Conservation (phyloP, 1,139 yeast species). For the Blastobotrys buckinghamii region DNA sequence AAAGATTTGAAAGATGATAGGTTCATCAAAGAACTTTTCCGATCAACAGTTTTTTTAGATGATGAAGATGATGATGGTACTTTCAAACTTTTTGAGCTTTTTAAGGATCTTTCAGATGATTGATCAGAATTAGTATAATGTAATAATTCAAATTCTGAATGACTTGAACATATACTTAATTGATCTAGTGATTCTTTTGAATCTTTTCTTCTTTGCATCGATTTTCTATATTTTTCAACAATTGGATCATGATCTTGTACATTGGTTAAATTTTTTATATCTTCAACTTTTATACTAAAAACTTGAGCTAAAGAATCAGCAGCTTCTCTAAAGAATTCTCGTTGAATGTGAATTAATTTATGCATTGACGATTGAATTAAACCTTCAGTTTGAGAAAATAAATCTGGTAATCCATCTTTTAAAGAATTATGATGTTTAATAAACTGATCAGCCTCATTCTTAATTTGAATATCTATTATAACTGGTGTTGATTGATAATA, state of each 20-base stretch:
- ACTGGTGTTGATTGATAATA: not conserved
- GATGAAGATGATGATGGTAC: not conserved
- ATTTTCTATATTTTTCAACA: conserved; percentile 9
- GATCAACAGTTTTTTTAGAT: not conserved
- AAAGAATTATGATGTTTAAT: conserved; percentile 24
- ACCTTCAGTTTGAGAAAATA: conserved; percentile 23
- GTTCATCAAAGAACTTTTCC: conserved; percentile 4
- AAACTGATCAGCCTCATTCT: conserved; percentile 22
- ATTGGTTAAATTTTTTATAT: conserved; percentile 14
- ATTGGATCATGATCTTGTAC: conserved; percentile 19
- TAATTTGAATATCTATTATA: conserved; percentile 5
- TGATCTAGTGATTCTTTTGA: conserved; percentile 1
- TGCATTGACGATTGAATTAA: conserved; percentile 22
- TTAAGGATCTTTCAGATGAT: not conserved
- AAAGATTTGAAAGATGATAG: not conserved
- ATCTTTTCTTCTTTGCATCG: not conserved
- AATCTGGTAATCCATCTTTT: conserved; percentile 28
- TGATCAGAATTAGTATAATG: not conserved
- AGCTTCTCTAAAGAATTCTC: conserved; percentile 26
- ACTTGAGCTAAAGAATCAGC: conserved; percentile 26
- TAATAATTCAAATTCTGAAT: not conserved
- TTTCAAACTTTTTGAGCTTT: not conserved
- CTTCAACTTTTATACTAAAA: conserved; percentile 19
- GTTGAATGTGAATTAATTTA: conserved; percentile 24
- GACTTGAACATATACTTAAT: not conserved